Conservation (phyloP, 1,139 yeast species). For the Debaryomycetaceae sp. region DNA sequence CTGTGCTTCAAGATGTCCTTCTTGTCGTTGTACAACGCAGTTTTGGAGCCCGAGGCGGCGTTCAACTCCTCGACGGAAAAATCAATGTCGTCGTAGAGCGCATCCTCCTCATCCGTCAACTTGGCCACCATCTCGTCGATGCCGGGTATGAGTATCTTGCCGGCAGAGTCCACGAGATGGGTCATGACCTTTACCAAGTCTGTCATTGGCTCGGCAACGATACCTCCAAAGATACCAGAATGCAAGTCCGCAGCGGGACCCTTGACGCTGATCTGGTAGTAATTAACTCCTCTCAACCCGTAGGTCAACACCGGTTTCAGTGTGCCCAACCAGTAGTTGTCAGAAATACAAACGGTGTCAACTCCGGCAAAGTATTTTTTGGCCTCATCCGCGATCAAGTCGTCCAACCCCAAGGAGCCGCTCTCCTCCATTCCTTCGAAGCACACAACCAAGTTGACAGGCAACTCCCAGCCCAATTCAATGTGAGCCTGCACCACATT, state of each 20-base stretch:
- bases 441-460: slow-evolving; percentile 88
- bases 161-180: slow-evolving; percentile 72
- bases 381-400: slow-evolving; percentile 76
- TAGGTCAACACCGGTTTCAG: slow-evolving; percentile 94
- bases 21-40: slow-evolving; percentile 73
- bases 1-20: slow-evolving; percentile 91
- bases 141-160: slow-evolving; percentile 85
- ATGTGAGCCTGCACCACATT: slow-evolving; percentile 88
- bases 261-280: slow-evolving; percentile 73
- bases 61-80: slow-evolving; percentile 82
- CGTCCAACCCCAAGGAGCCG: slow-evolving; percentile 90
- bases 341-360: slow-evolving; percentile 93
- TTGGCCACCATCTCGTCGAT: slow-evolving; percentile 94
- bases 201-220: slow-evolving; percentile 96
- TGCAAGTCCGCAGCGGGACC: slow-evolving; percentile 98
- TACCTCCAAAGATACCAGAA: slow-evolving; percentile 97
- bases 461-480: slow-evolving; percentile 79
- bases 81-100: slow-evolving; percentile 79
- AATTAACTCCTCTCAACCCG: slow-evolving; percentile 95
- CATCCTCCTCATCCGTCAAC: slow-evolving; percentile 73
- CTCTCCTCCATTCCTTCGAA: slow-evolving; percentile 99
- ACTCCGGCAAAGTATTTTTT: slow-evolving; percentile 75
- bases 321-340: slow-evolving; percentile 98
- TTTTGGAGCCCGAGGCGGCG: slow-evolving; percentile 82
- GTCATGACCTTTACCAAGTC: slow-evolving; percentile 79